These are phyloP conservation scores for Casuarina glauca DNA, from an alignment of 306 rosid genomes.

Conservation along the genomic window DNA sequence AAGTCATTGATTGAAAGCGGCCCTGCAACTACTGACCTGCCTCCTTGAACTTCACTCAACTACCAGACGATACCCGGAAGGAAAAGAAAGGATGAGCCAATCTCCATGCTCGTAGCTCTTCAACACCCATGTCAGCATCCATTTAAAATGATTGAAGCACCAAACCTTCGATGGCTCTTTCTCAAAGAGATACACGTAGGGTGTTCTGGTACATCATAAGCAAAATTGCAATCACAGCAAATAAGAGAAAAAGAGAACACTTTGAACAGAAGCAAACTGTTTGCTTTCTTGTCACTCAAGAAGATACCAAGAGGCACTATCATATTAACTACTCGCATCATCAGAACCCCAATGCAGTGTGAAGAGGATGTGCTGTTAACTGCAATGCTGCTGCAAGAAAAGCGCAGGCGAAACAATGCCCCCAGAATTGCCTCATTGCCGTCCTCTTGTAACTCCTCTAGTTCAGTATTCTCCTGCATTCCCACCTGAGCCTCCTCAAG, in stretches of 20 bases:
- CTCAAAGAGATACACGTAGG: constrained; percentile 12
- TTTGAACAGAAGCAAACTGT: constrained; percentile 68
- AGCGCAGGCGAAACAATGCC: constrained; percentile 51
- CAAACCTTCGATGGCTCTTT: constrained; percentile 13
- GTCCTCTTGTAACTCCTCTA: constrained; percentile 42
- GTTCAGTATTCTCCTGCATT: constrained; percentile 43
- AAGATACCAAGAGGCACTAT: constrained; percentile 21
- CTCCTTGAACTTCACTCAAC: constrained; percentile 59
- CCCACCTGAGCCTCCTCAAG: constrained; percentile 31
- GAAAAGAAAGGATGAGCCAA: not conserved
- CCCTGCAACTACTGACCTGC: constrained; percentile 41
- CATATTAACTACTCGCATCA: constrained; percentile 32
- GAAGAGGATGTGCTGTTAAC: constrained; percentile 37
- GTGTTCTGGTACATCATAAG: constrained; percentile 15
- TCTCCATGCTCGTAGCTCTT: constrained; percentile 7
- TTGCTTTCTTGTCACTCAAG: constrained; percentile 70
- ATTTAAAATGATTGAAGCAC: constrained; percentile 33
- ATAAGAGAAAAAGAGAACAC: constrained; percentile 36
- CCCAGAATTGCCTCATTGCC: constrained; percentile 56
- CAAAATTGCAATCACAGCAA: constrained; percentile 26
- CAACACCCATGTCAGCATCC: constrained; percentile 39
- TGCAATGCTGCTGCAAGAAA: constrained; percentile 25
- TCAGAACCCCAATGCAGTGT: constrained; percentile 26
- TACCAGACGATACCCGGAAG: constrained; percentile 41
- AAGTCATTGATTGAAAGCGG: constrained; percentile 42